phyloP scores from a whole-genome alignment of 1,284 basidiomycete species.

The Apiotrichum gracile region DNA sequence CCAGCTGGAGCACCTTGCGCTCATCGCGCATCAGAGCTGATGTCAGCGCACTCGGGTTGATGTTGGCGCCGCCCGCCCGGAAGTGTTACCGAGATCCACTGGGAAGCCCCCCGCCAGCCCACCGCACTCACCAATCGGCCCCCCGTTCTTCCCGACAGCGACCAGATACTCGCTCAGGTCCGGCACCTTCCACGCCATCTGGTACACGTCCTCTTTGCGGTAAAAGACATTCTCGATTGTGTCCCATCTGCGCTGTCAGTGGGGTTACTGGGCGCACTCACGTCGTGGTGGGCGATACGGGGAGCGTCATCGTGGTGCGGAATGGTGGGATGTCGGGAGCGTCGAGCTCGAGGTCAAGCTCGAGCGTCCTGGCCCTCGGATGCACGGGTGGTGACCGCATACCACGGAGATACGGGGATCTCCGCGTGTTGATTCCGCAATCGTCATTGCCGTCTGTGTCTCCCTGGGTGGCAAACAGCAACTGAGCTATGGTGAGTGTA shows the following conservation, averaged over 20 bases:
- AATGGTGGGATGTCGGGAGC: background rate
- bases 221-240: conserved; percentile 50
- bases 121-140: conserved; percentile 64
- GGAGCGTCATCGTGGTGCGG: conserved; percentile 14
- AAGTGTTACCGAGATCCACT: no score
- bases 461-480: conserved; percentile 3
- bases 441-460: background rate
- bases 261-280: background rate
- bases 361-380: background rate
- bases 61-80: no score
- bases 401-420: background rate
- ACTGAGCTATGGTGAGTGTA: background rate
- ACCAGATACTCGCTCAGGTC: conserved; percentile 74
- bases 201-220: conserved; percentile 71
- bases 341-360: background rate
- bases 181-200: conserved; percentile 70
- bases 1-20: conserved; percentile 69
- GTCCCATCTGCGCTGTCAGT: conserved; percentile 39
- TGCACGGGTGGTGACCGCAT: background rate
- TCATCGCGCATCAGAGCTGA: conserved; percentile 82
- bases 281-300: conserved; percentile 20
- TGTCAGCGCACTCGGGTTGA: background rate
- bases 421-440: conserved; percentile 2
- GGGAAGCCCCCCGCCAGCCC: no score
- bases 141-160: conserved; percentile 76